These are phyloP conservation scores for Ilex asprella DNA, from an alignment of 257 asterid genomes.

Conservation along the genomic window DNA sequence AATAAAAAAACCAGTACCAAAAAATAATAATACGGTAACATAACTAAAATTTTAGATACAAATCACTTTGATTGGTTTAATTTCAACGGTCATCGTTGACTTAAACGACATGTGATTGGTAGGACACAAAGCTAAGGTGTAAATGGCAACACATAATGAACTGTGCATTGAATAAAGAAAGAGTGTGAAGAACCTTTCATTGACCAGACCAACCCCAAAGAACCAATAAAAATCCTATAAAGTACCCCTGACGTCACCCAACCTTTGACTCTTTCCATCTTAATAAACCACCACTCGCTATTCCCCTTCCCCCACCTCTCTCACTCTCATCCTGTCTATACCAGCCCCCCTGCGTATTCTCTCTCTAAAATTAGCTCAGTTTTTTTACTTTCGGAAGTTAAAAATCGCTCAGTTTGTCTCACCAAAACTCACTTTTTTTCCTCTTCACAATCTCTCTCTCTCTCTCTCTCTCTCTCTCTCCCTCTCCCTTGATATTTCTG, in stretches of 20 bases:
- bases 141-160: constrained; percentile 8
- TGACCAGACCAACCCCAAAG: constrained; percentile 30
- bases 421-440: not conserved
- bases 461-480: constrained; percentile 22
- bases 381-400: no score
- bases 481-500: constrained; percentile 1
- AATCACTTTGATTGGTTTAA: no score
- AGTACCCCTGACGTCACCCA: constrained; percentile 32
- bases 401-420: no score
- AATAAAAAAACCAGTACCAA: no score
- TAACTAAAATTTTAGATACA: no score
- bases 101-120: no score
- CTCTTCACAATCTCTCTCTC: constrained; percentile 2
- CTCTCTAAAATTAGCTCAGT: constrained; percentile 12
- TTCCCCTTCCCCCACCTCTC: constrained; percentile 11
- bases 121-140: constrained; percentile 1
- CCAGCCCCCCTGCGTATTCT: not conserved
- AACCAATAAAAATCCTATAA: not conserved
- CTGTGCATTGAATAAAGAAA: no score
- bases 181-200: constrained; percentile 24
- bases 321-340: not conserved
- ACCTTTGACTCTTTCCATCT: constrained; percentile 37
- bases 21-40: no score
- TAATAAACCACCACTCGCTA: constrained; percentile 14
- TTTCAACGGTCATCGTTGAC: no score